Percentiles rank a stretch among this genome's conserved stretches.
Conservation (phyloP, 768 basidiomycete species). For the Tylopilus cervinicoccineus region DNA sequence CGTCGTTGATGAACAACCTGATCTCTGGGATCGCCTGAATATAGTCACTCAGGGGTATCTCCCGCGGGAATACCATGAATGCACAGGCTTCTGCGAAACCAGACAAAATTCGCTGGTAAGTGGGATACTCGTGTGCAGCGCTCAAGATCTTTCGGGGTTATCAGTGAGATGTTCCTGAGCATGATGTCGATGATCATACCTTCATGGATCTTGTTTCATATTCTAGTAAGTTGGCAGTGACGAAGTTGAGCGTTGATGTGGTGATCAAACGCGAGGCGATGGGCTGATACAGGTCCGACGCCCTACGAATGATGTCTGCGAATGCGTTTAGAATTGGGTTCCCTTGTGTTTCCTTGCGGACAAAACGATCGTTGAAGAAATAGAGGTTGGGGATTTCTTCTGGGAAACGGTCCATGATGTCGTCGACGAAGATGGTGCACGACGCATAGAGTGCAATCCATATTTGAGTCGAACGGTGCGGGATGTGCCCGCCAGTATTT, state of each 20-base stretch:
- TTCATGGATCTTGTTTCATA: constrained; percentile 27
- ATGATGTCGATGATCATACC: constrained; percentile 5
- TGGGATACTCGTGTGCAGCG: constrained; percentile 25
- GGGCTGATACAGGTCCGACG: constrained; percentile 25
- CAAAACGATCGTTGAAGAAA: constrained; percentile 34
- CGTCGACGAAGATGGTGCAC: constrained; percentile 36
- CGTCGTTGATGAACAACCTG: constrained; percentile 29
- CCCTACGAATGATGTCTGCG: constrained; percentile 30
- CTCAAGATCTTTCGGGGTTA: constrained; percentile 11
- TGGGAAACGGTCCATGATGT: constrained; percentile 25
- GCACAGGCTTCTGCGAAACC: constrained; percentile 34
- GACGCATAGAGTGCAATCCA: constrained; percentile 40
- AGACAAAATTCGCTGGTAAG: constrained; percentile 25
- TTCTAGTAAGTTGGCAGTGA: constrained; percentile 34
- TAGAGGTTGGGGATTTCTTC: constrained; percentile 21
- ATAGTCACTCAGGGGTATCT: constrained; percentile 32
- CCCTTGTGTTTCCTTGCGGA: constrained; percentile 24
- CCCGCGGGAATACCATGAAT: constrained; percentile 33
- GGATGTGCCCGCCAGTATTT: constrained; percentile 30
- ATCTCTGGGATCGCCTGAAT: constrained; percentile 38
- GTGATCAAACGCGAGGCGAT: constrained; percentile 34
- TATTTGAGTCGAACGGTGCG: constrained; percentile 8
- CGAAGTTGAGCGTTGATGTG: constrained; percentile 33
- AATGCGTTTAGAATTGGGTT: constrained; percentile 32
- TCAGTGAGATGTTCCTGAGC: background rate